Conservation (phyloP, 129 eudicot species). For the Saposhnikovia divaricata region DNA sequence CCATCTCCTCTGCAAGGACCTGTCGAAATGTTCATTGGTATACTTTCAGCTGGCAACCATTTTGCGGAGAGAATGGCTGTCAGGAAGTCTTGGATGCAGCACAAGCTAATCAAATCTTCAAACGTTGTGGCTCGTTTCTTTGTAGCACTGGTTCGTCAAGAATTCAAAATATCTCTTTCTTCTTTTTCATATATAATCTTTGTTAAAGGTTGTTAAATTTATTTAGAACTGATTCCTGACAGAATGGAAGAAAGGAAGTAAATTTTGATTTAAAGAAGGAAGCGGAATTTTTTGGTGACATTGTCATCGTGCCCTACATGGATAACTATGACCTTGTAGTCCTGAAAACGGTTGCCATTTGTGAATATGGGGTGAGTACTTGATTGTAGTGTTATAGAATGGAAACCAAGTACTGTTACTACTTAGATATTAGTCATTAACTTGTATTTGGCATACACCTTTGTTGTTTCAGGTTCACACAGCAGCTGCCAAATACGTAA, state of each 20-base stretch:
- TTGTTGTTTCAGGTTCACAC: conserved; percentile 45
- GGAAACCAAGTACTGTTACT: neutral
- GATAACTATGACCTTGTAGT: conserved; percentile 94
- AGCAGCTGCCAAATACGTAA: conserved; percentile 62
- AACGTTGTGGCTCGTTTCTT: conserved; percentile 80
- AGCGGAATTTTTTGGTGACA: conserved; percentile 86
- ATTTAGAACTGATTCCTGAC: conserved; percentile 9
- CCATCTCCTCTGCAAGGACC: conserved; percentile 60
- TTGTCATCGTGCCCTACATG: conserved; percentile 80
- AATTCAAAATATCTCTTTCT: neutral
- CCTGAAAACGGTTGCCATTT: conserved; percentile 83
- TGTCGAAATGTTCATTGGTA: conserved; percentile 64
- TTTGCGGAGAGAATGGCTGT: conserved; percentile 98
- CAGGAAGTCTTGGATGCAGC: conserved; percentile 97
- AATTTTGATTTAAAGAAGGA: conserved; percentile 74
- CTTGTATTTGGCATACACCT: conserved; percentile 1
- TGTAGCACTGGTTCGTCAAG: conserved; percentile 69
- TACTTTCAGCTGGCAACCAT: conserved; percentile 92
- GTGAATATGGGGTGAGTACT: conserved; percentile 79
- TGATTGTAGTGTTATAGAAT: neutral
- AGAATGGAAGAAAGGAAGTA: conserved; percentile 75
- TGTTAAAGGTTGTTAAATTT: neutral
- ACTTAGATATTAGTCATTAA: neutral
- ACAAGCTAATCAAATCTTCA: conserved; percentile 55
- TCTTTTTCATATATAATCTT: neutral